Conservation (phyloP, 2,329 filamentous ascomycete genomes). For the Coniochaeta sp. region DNA sequence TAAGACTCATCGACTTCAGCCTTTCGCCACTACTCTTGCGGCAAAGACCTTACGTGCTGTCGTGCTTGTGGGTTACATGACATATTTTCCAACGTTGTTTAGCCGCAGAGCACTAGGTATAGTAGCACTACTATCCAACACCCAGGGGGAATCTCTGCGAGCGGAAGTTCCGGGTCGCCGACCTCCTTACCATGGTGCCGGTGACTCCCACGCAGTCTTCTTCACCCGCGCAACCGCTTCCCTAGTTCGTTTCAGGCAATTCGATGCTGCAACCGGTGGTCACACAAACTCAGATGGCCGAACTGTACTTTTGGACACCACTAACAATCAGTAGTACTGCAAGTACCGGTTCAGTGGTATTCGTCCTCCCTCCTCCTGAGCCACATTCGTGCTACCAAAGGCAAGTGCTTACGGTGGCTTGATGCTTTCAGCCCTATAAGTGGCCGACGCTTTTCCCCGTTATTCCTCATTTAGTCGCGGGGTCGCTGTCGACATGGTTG, state of each 20-base stretch:
- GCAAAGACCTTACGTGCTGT: neutral
- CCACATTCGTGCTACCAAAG: neutral
- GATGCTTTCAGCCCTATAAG: neutral
- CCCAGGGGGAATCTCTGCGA: no score
- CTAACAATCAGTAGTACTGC: neutral
- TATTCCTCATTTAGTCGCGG: neutral
- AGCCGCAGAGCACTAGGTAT: neutral
- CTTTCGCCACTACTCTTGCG: no score
- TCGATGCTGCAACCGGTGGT: neutral
- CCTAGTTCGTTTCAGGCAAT: constrained; percentile 1
- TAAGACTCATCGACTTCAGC: neutral
- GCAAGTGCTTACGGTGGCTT: neutral
- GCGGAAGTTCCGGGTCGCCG: neutral
- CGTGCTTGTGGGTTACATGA: neutral
- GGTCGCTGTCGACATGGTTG: neutral
- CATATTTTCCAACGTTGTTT: neutral
- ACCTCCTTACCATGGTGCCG: neutral
- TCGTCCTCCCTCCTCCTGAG: constrained; percentile 1
- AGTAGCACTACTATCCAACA: neutral
- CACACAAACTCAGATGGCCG: neutral
- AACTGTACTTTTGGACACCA: neutral
- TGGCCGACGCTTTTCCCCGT: neutral
- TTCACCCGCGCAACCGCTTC: no score
- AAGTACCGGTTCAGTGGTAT: neutral
- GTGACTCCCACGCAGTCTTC: neutral